phyloP scores from a whole-genome alignment of 352 stramenopile genomes.

The Globisporangium paddicum region DNA sequence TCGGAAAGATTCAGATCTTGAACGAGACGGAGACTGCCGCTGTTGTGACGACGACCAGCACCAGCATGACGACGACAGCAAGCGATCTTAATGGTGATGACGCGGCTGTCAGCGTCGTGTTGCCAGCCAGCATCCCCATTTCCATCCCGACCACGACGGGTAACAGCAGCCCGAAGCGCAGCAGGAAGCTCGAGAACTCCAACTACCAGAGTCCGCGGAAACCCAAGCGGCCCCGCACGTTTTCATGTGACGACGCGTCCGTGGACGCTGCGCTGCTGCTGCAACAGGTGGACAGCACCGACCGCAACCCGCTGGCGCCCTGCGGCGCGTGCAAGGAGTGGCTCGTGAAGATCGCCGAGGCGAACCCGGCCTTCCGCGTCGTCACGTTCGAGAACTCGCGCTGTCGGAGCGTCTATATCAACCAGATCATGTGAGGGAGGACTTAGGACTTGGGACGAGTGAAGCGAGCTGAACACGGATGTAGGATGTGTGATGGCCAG shows the following conservation, averaged over 20 bases:
- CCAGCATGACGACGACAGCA: neutral
- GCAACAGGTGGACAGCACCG: conserved; percentile 27
- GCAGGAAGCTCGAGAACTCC: conserved; percentile 10
- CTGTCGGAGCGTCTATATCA: conserved; percentile 92
- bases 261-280: conserved; percentile 34
- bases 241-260: conserved; percentile 67
- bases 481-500: neutral
- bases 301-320: conserved; percentile 96
- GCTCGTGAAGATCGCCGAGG: conserved; percentile 99
- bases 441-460: no score
- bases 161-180: neutral
- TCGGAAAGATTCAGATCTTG: conserved; percentile 11
- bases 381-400: conserved; percentile 95
- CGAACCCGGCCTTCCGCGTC: conserved; percentile 96
- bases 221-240: conserved; percentile 80
- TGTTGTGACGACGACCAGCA: neutral
- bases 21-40: neutral
- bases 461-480: no score
- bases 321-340: conserved; percentile 99
- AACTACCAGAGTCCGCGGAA: conserved; percentile 32
- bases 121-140: conserved; percentile 1
- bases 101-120: neutral
- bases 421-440: conserved; percentile 83
- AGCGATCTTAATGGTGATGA: neutral
- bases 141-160: conserved; percentile 2